These are phyloP conservation scores for Fagopyrum tataricum DNA, from an alignment of 148 eudicot genomes.

Conservation along the genomic window DNA sequence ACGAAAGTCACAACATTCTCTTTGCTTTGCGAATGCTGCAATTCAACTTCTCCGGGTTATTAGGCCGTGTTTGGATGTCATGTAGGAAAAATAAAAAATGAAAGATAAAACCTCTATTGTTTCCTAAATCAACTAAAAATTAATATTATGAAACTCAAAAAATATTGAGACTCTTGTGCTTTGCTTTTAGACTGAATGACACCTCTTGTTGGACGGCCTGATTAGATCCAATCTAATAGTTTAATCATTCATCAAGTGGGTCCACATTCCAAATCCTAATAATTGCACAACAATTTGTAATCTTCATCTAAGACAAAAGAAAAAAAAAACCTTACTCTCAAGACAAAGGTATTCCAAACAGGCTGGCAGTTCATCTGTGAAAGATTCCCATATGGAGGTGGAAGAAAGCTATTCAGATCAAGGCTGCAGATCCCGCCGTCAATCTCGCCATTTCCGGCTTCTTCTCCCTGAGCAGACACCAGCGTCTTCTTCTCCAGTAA, in stretches of 20 bases:
- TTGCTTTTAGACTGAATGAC: no score
- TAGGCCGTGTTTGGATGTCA: not conserved
- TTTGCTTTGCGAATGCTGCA: conserved; percentile 74
- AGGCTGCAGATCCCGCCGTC: conserved; percentile 42
- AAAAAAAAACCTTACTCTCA: conserved; percentile 44
- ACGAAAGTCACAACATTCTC: conserved; percentile 64
- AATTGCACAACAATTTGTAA: not conserved
- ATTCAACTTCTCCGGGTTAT: no score
- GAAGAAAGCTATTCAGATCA: conserved; percentile 68
- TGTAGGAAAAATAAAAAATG: no score
- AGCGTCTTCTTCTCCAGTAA: not conserved
- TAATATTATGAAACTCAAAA: no score
- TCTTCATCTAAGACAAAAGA: not conserved
- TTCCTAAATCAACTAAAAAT: no score
- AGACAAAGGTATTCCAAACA: conserved; percentile 70
- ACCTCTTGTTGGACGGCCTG: no score
- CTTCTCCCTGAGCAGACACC: conserved; percentile 15
- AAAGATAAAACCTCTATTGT: no score
- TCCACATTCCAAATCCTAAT: not conserved
- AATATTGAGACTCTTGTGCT: no score
- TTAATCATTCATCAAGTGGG: conserved; percentile 11
- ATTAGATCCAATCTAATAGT: conserved; percentile 4
- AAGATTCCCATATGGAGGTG: conserved; percentile 69
- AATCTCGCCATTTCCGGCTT: conserved; percentile 7
- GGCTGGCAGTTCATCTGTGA: conserved; percentile 52